Conservation (phyloP, 768 basidiomycete genomes). For the Lyophyllum semitale region DNA sequence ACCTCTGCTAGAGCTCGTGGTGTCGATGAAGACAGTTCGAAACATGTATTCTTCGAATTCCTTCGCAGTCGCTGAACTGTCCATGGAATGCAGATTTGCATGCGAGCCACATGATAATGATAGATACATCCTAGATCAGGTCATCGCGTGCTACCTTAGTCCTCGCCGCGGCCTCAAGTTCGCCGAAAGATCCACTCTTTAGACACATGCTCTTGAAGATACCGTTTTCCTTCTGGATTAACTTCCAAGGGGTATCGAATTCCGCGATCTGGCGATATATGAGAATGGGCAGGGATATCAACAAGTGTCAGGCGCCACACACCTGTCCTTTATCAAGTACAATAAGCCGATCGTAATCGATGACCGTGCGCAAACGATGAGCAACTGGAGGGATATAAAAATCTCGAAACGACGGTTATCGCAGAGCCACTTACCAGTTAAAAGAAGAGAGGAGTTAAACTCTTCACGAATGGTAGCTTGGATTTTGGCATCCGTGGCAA, state of each 20-base stretch:
- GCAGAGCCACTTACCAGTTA: constrained; percentile 58
- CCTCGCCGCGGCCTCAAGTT: constrained; percentile 23
- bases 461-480: constrained; percentile 87
- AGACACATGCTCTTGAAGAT: constrained; percentile 35
- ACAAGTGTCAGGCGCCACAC: constrained; percentile 13
- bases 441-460: constrained; percentile 70
- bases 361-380: constrained; percentile 74
- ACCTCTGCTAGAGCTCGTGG: too few relatives aligned
- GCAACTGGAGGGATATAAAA: constrained; percentile 46
- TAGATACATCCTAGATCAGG: not conserved
- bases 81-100: too few relatives aligned
- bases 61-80: too few relatives aligned
- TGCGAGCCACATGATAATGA: not conserved
- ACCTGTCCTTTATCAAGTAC: constrained; percentile 75
- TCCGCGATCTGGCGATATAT: constrained; percentile 47
- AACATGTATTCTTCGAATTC: too few relatives aligned
- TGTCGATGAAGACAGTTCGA: too few relatives aligned
- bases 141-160: constrained; percentile 12
- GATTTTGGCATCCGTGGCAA: constrained; percentile 88
- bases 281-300: not conserved
- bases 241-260: constrained; percentile 71
- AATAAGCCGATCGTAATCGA: constrained; percentile 79
- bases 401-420: not conserved
- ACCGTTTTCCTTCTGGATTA: constrained; percentile 63
- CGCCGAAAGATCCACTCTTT: constrained; percentile 25